Conservation (phyloP, 2,329 filamentous ascomycete genomes). For the Catunica adiposa region DNA sequence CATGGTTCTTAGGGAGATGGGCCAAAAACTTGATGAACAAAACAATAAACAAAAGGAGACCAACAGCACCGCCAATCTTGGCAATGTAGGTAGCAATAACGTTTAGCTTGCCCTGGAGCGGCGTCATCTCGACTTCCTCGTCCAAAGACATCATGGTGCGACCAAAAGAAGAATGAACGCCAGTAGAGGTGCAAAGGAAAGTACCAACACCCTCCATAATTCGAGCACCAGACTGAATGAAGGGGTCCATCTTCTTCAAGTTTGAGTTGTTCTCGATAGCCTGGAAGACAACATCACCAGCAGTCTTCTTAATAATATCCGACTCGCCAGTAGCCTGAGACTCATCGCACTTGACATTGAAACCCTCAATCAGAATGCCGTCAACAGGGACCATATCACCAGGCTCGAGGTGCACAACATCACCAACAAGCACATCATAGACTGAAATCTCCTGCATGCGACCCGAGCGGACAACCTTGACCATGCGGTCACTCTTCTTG, state of each 20-base stretch:
- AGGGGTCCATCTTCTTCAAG: constrained; percentile 60
- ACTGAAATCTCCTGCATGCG: constrained; percentile 53
- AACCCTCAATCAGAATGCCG: constrained; percentile 55
- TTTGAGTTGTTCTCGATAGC: constrained; percentile 51
- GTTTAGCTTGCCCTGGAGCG: constrained; percentile 60
- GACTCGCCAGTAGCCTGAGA: constrained; percentile 68
- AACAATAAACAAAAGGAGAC: constrained; percentile 65
- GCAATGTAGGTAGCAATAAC: constrained; percentile 62
- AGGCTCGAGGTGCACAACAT: constrained; percentile 56
- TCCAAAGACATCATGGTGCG: constrained; percentile 59
- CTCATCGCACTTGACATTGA: constrained; percentile 61
- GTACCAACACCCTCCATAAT: constrained; percentile 64
- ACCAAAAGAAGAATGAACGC: constrained; percentile 57
- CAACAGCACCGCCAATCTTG: constrained; percentile 60
- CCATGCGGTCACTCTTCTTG: constrained; percentile 59
- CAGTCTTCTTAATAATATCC: constrained; percentile 52
- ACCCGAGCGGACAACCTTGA: constrained; percentile 58
- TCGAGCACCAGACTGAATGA: constrained; percentile 70
- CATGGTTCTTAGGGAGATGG: constrained; percentile 36
- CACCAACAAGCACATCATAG: constrained; percentile 51
- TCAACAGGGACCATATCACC: constrained; percentile 61
- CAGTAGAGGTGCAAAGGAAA: constrained; percentile 57
- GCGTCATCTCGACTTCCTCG: constrained; percentile 58
- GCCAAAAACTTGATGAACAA: constrained; percentile 75
- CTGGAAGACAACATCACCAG: constrained; percentile 50